Base-by-base conservation (phyloP, 441 rosid genomes). In the Populus hybrid region DNA sequence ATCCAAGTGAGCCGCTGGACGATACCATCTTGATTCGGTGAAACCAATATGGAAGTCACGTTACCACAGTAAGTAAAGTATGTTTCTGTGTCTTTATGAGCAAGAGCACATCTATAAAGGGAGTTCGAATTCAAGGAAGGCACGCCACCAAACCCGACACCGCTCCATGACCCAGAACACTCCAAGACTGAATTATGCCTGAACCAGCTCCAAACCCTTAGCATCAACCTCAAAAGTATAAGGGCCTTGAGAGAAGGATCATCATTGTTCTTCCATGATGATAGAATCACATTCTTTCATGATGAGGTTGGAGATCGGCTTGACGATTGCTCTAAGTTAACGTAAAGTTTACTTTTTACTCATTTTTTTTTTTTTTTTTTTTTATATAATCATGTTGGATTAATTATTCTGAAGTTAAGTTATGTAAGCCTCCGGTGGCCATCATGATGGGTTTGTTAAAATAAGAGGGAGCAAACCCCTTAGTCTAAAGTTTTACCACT, bases 131-230 rank as follows among this genome's bases (percentile, higher is more conserved):
- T 16, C 59, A 50, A 6, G 4, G 6, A 16, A 69, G 74, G 67
- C 73, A 68, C 9, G 1, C 50, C 75, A 9, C 53, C 71, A 18
- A 64, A 72, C 7, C 71, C 28, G 5, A 72, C 24, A 7, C 70
- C 29, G 10, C 71, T 72, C 80, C 80, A 77, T 3, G 79, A 64
- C 14, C 80, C 76, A 2, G 50, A n/a, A 71, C 20, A 26, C 11
- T 20, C 24, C 18, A 29, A 1, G 2, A 7, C 29, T 9, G 71
- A 42, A 10, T 42, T n/a, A 2, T 8, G 20, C 6, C 4, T 2
- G 33, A 63, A 21, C 8, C 4, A 73, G 6, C 56, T 61, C 56
- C 1, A 59, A 63, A 6, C 56, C 53, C 9, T 9, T 63, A 18
- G 35, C 10, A 35, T 64, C 64, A 29, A 71, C 14, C 23, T 65